Evolutionary conservation across 352 stramenopile genomes (phyloP).

Genomic region (Phytophthora pistaciae): DNA sequence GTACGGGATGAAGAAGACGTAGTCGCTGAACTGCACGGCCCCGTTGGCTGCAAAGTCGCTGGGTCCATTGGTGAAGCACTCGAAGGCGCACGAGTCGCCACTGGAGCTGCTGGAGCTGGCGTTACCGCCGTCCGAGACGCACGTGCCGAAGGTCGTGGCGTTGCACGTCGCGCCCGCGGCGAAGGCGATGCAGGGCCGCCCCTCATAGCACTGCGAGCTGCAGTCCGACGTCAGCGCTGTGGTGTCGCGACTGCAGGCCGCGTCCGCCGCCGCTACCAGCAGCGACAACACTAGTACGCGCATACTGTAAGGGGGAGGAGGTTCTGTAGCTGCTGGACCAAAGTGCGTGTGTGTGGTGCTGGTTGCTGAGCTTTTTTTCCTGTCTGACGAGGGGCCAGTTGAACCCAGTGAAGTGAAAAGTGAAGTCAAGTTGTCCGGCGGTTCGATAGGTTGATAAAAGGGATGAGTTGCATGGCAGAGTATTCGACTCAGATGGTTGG

Average conservation of each 20-base stretch:
- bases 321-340: not conserved
- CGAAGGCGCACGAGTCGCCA: conserved; percentile 47
- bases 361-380: not conserved
- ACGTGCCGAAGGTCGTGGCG: conserved; percentile 28
- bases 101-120: conserved; percentile 29
- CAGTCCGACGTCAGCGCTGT: conserved; percentile 65
- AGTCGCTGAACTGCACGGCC: conserved; percentile 54
- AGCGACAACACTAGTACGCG: not conserved
- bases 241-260: conserved; percentile 45
- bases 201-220: conserved; percentile 57
- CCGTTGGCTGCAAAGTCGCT: conserved; percentile 56
- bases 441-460: not conserved
- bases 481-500: too few relatives aligned
- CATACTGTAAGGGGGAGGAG: not conserved
- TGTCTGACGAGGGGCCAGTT: not conserved
- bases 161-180: conserved; percentile 30
- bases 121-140: conserved; percentile 17
- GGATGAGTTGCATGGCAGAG: too few relatives aligned
- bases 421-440: too few relatives aligned
- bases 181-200: conserved; percentile 66
- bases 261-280: conserved; percentile 6
- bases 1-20: conserved; percentile 70
- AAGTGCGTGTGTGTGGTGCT: not conserved
- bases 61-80: conserved; percentile 62
- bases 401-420: not conserved